Base-by-base conservation (phyloP, 352 stramenopile genomes). In the Globisporangium solare region DNA sequence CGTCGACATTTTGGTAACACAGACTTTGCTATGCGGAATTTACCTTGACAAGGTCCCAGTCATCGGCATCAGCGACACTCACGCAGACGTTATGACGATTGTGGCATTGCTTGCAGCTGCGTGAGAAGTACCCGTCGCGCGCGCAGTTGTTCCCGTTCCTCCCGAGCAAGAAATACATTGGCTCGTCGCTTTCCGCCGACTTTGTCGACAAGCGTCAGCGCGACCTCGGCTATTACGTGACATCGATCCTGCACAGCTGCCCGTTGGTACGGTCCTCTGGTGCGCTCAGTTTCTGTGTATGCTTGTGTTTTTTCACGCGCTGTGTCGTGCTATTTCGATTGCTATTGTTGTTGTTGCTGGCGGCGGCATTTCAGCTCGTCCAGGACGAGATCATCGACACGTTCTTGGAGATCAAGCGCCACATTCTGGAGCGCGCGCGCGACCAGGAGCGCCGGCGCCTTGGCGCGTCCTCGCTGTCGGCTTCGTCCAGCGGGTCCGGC, bases 171-270 rank as follows among this genome's bases (percentile, higher is more conserved):
- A 94, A 92, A 54, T 89, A 92, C 56, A 89, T 94, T 43, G 84
- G 84, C 14, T 92, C 84, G 41, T 94, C 84, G 47, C 65, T 94
- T 11, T 90, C 82, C 47, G 78, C 74, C 3, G 85, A 94, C 41
- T 89, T 94, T 65, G 83, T 94, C 47, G 85, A 94, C 69, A 92
- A 92, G 61, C 80, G 85, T 31, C 85, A 92, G 64, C 85, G 85
- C 37, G 79, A 94, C 18, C 75, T 94, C n/a, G 80, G 80, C 24
- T 88, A 91, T 61, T 94, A 94, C 67, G 78, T 94, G 52, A 87
- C 85, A 49, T 88, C 85, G 14, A 87, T 94, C 57, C 66, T 94
- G n/a, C 78, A 89, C 57, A 84, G 80, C 50, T 89, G 67, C 41
- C 85, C 85, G 2, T 47, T 88, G 66, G 83, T 93, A 10, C 45